Conservation (phyloP, 495 filamentous ascomycete genomes). For the Daldinia grandis region DNA sequence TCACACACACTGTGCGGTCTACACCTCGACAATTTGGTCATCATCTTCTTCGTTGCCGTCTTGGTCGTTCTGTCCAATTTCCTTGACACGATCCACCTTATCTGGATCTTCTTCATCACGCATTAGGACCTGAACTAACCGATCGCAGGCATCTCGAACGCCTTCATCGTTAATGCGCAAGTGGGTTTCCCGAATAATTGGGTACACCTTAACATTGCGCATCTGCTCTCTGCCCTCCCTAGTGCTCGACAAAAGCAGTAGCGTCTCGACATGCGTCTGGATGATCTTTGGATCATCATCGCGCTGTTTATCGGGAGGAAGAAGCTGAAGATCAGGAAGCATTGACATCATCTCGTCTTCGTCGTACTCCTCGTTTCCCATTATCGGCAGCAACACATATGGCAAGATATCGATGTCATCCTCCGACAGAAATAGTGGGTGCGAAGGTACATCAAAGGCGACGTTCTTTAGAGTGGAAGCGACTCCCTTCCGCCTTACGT, state of each 20-base stretch:
- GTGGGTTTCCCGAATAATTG: slow-evolving; percentile 88
- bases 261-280: slow-evolving; percentile 85
- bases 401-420: slow-evolving; percentile 81
- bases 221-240: slow-evolving; percentile 75
- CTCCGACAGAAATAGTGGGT: slow-evolving; percentile 72
- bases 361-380: slow-evolving; percentile 67
- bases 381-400: slow-evolving; percentile 79
- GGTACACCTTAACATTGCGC: slow-evolving; percentile 82
- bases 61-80: slow-evolving; percentile 63
- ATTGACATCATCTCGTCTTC: slow-evolving; percentile 80
- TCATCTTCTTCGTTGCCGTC: slow-evolving; percentile 62
- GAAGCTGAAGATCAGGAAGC: slow-evolving; percentile 85
- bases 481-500: slow-evolving; percentile 83
- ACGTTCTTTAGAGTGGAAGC: slow-evolving; percentile 93
- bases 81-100: slow-evolving; percentile 27
- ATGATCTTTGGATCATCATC: slow-evolving; percentile 79
- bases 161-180: slow-evolving; percentile 78
- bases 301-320: slow-evolving; percentile 85
- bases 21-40: slow-evolving; percentile 57
- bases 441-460: slow-evolving; percentile 73
- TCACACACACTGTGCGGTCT: slow-evolving; percentile 21
- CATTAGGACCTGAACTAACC: slow-evolving; percentile 92
- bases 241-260: slow-evolving; percentile 83
- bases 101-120: slow-evolving; percentile 72
- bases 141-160: slow-evolving; percentile 85